Evolutionary conservation across 352 stramenopile genomes (phyloP), one percentile per base, ranked within the genome.

Genomic region (Phytopythium boreale): DNA sequence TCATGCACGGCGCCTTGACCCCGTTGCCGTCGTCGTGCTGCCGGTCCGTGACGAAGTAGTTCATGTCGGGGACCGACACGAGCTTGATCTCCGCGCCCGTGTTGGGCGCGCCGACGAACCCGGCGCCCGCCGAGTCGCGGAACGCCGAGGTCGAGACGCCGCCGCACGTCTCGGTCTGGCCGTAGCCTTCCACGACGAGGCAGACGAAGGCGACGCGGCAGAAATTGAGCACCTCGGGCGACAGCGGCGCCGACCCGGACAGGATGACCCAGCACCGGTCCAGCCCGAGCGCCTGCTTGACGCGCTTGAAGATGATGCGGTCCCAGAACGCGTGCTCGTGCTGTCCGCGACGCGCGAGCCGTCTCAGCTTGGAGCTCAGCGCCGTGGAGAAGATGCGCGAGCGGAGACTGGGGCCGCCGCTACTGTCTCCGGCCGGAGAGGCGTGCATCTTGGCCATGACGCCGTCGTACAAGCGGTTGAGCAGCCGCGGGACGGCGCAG

Each of bases 381-480:
- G 67, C 97, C 84, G 78, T 96, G 67, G 71, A 96, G 80, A 76
- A 98, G 84, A 82, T 27, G 7, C 36, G 34, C 6, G 55, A 27
- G 24, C 55, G 55, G 15, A 60, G 29, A n/a, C 19, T 20, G 36
- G 36, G 14, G 20, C 55, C 27, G 80, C 88, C 51, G 92, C 10
- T 78, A n/a, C 31, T 36, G 31, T 36, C 3, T 36, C 4, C 34
- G 34, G 34, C 11, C 6, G 34, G 5, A 3, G 34, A 39, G 34
- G 34, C 34, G 34, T 39, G 4, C 72, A 93, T 88, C 50, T 84
- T 87, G 29, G 76, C 70, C 62, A 88, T 90, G 63, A 98, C 82
- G 34, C 96, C 97, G 80, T 99, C 96, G 76, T 99, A 90, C 47
- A 99, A 96, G 61, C 97, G 97, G 68, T 99, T 98, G 39, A 98